phyloP scores from a whole-genome alignment of 73 alveolate genomes.

The Paramecium caudatum region DNA sequence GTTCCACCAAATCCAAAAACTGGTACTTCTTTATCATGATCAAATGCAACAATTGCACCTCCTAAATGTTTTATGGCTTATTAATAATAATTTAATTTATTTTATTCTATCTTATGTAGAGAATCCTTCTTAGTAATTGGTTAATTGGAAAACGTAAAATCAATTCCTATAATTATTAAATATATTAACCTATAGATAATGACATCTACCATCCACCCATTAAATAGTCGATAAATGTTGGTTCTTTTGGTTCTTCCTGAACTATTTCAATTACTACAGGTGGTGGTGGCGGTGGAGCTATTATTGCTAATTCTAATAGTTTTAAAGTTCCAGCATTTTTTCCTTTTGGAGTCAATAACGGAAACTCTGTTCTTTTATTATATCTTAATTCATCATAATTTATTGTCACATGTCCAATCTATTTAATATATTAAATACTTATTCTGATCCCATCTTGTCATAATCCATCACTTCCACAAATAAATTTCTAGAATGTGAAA shows the following conservation, averaged over 20 bases:
- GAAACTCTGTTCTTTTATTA: conserved; percentile 8
- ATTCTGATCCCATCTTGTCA: conserved; percentile 32
- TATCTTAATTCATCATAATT: background rate
- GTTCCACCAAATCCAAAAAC: conserved; percentile 69
- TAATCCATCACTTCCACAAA: conserved; percentile 45
- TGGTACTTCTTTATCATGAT: conserved; percentile 64
- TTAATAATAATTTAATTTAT: conserved; percentile 50
- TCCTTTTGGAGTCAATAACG: conserved; percentile 29
- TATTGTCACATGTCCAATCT: conserved; percentile 62
- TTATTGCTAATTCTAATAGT: conserved; percentile 9
- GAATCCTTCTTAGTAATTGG: conserved; percentile 53
- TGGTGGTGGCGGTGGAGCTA: background rate
- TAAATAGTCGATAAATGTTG: conserved; percentile 32
- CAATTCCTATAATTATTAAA: background rate
- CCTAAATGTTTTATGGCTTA: conserved; percentile 51
- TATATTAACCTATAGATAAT: background rate
- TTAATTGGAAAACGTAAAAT: conserved; percentile 62
- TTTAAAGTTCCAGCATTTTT: conserved; percentile 58
- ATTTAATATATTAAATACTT: background rate
- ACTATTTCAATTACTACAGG: background rate
- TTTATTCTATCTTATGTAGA: conserved; percentile 4
- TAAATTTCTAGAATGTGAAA: background rate
- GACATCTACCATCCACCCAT: conserved; percentile 60
- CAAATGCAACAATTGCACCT: conserved; percentile 56
- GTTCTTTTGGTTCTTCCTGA: conserved; percentile 39